Evolutionary conservation across 331 rosid genomes (phyloP), one percentile per base, ranked within the genome.

Genomic region (Malus hybrid): DNA sequence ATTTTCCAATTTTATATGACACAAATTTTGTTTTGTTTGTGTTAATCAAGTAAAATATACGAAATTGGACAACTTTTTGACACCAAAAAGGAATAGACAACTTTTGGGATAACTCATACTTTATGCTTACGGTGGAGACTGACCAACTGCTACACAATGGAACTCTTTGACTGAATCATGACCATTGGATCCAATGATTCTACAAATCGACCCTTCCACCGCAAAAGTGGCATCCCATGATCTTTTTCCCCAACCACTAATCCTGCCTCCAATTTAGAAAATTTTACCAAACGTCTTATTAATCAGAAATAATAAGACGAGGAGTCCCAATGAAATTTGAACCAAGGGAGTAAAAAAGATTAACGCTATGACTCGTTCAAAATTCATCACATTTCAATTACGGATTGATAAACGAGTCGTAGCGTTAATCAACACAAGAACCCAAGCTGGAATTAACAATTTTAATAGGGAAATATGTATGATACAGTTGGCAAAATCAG

Each of bases 401-500:
- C 48, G 0, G 5, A 42, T 42, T 10, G 13, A 10, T 42, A 42
- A 42, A 10, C 48, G 13, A 42, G 12, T 10, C 46, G 0, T 39
- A 9, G 12, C 12, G 12, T 39, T 24, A 24, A 24, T 24, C 48
- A 10, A 42, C 48, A 42, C 1, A 42, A 42, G 48, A 42, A 1
- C 48, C 48, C 48, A 18, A 28, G 16, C 16, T 62, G 67, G 67
- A 62, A 6, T 12, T 62, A 62, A 18, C 10, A 62, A 27, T 2
- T 28, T 62, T 5, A 6, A 10, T 42, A 10, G 48, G 65, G 57
- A 7, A 13, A 7, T 18, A 15, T 34, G 13, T 57, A 67, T 20
- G 63, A 57, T 67, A 57, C 69, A 69, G 34, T 14, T 28, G 22
- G 78, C 76, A 75, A 74, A 65, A 48, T 64, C 63, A 62, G 15